Conservation (phyloP, 768 basidiomycete genomes). For the Filobasidium floriforme region DNA sequence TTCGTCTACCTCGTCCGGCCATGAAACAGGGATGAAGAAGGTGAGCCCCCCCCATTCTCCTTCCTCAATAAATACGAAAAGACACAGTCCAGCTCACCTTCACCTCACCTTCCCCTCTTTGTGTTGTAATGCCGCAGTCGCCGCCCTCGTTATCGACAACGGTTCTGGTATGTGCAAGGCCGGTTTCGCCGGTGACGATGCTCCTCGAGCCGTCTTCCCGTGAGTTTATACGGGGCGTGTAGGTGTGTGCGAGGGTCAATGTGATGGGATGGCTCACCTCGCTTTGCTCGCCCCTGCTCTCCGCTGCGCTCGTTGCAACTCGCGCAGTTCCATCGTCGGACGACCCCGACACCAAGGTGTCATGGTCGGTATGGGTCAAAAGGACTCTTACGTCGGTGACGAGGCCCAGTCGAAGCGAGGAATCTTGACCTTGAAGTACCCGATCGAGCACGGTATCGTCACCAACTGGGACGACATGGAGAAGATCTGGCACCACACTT, state of each 20-base stretch:
- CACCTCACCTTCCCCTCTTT: not conserved
- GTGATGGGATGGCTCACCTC: not conserved
- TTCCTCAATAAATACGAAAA: no score
- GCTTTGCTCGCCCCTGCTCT: no score
- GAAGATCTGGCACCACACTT: conserved; percentile 97
- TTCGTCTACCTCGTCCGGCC: no score
- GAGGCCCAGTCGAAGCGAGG: conserved; percentile 92
- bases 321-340: conserved; percentile 69
- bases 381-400: conserved; percentile 92
- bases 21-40: conserved; percentile 17
- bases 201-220: conserved; percentile 90
- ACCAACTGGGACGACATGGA: conserved; percentile 99
- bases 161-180: conserved; percentile 99
- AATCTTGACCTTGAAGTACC: conserved; percentile 86
- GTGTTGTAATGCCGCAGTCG: conserved; percentile 27
- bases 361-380: conserved; percentile 95
- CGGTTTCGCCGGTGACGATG: conserved; percentile 78
- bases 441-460: conserved; percentile 87
- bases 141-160: conserved; percentile 45
- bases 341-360: conserved; percentile 90
- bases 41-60: no score
- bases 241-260: not conserved
- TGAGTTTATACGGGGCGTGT: conserved; percentile 48
- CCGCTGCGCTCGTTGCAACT: not conserved
- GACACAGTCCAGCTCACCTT: not conserved